A percentile compares a stretch with the other conserved stretches of the same genome.
Conservation (phyloP, 768 basidiomycete species). For the Termitomyces heimii region DNA sequence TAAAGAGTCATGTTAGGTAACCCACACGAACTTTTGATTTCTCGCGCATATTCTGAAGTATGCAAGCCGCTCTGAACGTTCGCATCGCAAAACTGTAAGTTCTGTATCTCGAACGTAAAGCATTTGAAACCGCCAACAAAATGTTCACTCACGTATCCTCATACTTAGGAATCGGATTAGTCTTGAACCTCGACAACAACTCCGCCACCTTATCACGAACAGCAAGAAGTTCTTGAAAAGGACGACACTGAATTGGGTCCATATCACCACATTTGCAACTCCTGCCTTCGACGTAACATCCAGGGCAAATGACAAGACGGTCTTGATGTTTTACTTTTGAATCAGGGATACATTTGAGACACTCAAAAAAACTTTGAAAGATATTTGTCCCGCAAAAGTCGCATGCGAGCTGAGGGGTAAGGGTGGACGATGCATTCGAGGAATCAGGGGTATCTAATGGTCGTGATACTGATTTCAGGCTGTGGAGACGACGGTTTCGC, state of each 20-base stretch:
- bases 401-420: constrained; percentile 38
- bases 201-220: constrained; percentile 28
- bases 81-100: neutral
- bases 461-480: neutral
- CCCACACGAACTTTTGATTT: constrained; percentile 4
- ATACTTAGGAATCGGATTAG: neutral
- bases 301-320: constrained; percentile 54
- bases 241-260: constrained; percentile 53
- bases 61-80: constrained; percentile 25
- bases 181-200: constrained; percentile 3
- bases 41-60: constrained; percentile 18
- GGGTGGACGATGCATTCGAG: neutral
- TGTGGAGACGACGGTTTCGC: constrained; percentile 18
- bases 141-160: neutral
- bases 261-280: constrained; percentile 58
- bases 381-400: constrained; percentile 81
- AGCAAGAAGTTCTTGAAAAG: constrained; percentile 39
- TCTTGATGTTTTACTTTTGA: constrained; percentile 23
- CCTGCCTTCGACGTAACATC: constrained; percentile 78
- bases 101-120: neutral
- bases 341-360: constrained; percentile 35
- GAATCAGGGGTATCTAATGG: neutral
- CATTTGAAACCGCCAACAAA: neutral
- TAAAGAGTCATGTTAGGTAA: neutral
- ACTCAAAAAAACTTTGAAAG: constrained; percentile 79